These are phyloP conservation scores for Pyrenophora teres DNA, from an alignment of 2,329 filamentous ascomycete genomes.

Conservation along the genomic window DNA sequence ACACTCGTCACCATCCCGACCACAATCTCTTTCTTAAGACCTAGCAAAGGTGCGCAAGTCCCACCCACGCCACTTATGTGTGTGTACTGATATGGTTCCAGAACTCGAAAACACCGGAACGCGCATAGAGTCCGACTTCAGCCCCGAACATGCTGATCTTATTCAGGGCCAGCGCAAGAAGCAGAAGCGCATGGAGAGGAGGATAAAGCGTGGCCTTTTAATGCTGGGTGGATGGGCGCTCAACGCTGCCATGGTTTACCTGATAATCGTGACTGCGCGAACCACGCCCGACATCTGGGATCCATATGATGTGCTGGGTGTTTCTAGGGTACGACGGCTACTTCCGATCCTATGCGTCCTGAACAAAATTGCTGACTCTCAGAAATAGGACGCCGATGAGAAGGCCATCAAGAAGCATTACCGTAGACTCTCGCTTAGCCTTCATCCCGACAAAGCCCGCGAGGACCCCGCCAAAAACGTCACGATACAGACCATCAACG, in stretches of 20 bases:
- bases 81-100: conserved; percentile 31
- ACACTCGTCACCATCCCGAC: conserved; percentile 86
- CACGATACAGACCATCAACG: conserved; percentile 81
- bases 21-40: conserved; percentile 84
- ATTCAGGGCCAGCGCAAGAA: conserved; percentile 81
- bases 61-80: background rate
- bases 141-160: conserved; percentile 79
- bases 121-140: conserved; percentile 80
- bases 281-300: conserved; percentile 84
- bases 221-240: conserved; percentile 78
- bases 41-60: conserved; percentile 64
- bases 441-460: conserved; percentile 90
- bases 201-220: conserved; percentile 79
- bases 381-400: conserved; percentile 72
- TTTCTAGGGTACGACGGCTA: conserved; percentile 69
- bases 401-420: conserved; percentile 92
- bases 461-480: conserved; percentile 87
- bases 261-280: conserved; percentile 79
- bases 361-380: conserved; percentile 24
- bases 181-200: conserved; percentile 87
- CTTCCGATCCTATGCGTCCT: background rate
- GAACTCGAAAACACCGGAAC: conserved; percentile 79
- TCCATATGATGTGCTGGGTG: conserved; percentile 90
- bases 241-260: conserved; percentile 89
- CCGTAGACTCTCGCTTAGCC: conserved; percentile 80